Conservation (phyloP, 495 filamentous ascomycete species). For the Neurospora sp. region DNA sequence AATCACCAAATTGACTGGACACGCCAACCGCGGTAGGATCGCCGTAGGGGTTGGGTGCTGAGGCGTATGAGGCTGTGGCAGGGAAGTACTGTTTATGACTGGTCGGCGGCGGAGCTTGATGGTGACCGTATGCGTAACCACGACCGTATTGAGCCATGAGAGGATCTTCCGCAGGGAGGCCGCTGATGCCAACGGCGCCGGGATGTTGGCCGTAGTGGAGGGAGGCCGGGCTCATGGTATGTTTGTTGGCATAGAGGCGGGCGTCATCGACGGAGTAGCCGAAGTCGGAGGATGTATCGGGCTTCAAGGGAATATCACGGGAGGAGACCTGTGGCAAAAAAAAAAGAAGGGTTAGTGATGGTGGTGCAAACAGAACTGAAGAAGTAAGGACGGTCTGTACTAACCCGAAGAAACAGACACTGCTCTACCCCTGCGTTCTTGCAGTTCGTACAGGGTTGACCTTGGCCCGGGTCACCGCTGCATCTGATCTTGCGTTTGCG, state of each 20-base stretch:
- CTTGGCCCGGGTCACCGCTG: constrained; percentile 73
- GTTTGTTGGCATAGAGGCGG: constrained; percentile 27
- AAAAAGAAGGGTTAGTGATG: constrained; percentile 10
- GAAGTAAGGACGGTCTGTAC: constrained; percentile 26
- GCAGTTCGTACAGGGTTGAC: constrained; percentile 73
- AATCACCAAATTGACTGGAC: background rate
- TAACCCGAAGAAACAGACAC: constrained; percentile 67
- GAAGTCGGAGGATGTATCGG: constrained; percentile 22
- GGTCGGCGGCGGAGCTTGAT: background rate
- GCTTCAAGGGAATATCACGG: constrained; percentile 33
- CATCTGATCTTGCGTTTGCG: constrained; percentile 94
- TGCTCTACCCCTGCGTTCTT: constrained; percentile 55
- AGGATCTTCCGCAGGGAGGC: background rate
- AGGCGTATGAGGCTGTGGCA: background rate
- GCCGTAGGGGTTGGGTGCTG: background rate
- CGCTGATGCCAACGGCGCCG: background rate
- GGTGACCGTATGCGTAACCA: background rate
- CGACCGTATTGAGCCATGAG: background rate
- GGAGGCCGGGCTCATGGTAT: background rate
- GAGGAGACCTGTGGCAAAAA: constrained; percentile 35
- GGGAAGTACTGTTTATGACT: background rate
- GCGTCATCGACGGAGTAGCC: constrained; percentile 31
- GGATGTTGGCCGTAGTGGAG: background rate
- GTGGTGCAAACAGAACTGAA: background rate
- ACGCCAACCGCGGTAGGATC: background rate